phyloP scores from a whole-genome alignment of 345 rosid genomes.

The Eucalyptus sp. region DNA sequence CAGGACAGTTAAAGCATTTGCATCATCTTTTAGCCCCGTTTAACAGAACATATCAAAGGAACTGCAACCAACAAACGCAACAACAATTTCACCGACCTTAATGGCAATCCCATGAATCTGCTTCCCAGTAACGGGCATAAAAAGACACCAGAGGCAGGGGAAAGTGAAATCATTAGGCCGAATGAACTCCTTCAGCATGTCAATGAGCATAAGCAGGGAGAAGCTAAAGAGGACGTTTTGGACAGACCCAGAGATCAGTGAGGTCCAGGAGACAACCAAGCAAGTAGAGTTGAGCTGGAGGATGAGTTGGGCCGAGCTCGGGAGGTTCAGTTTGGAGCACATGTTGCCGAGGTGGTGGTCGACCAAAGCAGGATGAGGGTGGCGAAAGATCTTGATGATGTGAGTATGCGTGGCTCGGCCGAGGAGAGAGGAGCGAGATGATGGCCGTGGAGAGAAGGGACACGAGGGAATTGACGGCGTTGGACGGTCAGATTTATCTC shows the following conservation, averaged over 20 bases:
- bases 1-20: too few species aligned
- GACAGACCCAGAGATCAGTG: constrained; percentile 56
- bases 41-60: constrained; percentile 69
- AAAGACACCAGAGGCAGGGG: constrained; percentile 51
- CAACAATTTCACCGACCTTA: constrained; percentile 29
- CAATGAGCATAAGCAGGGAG: constrained; percentile 31
- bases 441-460: too few species aligned
- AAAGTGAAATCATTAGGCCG: constrained; percentile 67
- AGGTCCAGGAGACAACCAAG: constrained; percentile 50
- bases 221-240: constrained; percentile 43
- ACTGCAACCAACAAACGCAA: constrained; percentile 61
- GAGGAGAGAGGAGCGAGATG: too few species aligned
- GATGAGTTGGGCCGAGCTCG: neutral
- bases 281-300: constrained; percentile 48
- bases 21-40: constrained; percentile 11
- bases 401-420: too few species aligned
- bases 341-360: too few species aligned
- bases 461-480: too few species aligned
- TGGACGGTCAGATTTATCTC: too few species aligned
- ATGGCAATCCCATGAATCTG: constrained; percentile 58
- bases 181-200: constrained; percentile 44
- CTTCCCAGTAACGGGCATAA: constrained; percentile 23
- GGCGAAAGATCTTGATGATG: too few species aligned
- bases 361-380: too few species aligned
- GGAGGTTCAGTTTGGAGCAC: too few species aligned